A percentile compares a stretch with the other conserved stretches of the same genome.
Evolutionary conservation across 1,284 basidiomycete species (phyloP).

Genomic region (Exobasidium cylindrosporum): DNA sequence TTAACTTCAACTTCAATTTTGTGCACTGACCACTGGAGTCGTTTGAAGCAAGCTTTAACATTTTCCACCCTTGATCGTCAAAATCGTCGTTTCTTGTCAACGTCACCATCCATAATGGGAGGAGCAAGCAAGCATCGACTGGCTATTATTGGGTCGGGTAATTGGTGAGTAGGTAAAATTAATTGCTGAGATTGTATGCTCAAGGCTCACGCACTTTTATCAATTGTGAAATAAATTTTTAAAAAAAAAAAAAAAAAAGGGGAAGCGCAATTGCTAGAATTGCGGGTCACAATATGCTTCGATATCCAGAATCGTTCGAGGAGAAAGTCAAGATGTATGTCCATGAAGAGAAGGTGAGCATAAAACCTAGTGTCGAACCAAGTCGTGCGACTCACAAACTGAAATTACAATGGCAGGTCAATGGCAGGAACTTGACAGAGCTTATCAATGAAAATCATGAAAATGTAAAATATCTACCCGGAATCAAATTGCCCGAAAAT

Average conservation of each 20-base stretch:
- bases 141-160: slow-evolving; percentile 61
- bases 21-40: neutral
- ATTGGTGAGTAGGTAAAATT: slow-evolving; percentile 32
- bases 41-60: no score
- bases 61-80: no score
- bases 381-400: neutral
- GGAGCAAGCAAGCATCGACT: slow-evolving; percentile 60
- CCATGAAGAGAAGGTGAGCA: slow-evolving; percentile 35
- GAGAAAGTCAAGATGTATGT: slow-evolving; percentile 48
- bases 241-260: slow-evolving; percentile 26
- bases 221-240: neutral
- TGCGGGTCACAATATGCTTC: slow-evolving; percentile 58
- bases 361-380: neutral
- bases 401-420: slow-evolving; percentile 56
- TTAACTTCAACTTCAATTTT: no score
- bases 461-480: slow-evolving; percentile 62
- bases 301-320: slow-evolving; percentile 55
- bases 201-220: no score
- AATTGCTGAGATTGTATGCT: no score
- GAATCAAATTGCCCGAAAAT: slow-evolving; percentile 60
- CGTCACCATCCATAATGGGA: neutral
- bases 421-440: slow-evolving; percentile 61
- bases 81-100: neutral
- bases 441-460: slow-evolving; percentile 62
- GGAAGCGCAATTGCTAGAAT: slow-evolving; percentile 64